phyloP scores from a whole-genome alignment of 352 stramenopile species.

The Blastocystis sp. region DNA sequence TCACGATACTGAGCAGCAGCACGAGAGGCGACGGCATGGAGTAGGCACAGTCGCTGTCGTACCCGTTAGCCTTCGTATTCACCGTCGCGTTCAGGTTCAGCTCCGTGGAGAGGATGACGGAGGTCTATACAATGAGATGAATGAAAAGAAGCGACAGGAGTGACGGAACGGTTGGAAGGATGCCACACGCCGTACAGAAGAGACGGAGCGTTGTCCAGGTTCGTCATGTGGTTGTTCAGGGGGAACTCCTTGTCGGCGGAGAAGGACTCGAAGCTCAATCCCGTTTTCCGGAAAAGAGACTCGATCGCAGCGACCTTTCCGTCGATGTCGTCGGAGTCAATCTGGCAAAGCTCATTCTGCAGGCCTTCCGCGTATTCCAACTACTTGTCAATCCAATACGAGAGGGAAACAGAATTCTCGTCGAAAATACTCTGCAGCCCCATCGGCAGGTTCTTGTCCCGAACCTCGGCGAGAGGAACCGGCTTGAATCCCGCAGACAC shows the following conservation, averaged over 20 bases:
- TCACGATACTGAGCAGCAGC: neutral
- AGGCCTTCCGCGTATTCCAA: neutral
- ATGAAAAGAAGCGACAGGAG: conserved; percentile 23
- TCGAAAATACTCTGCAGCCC: neutral
- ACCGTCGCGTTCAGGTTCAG: conserved; percentile 41
- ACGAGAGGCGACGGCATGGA: conserved; percentile 17
- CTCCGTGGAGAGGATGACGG: conserved; percentile 53
- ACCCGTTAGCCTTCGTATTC: conserved; percentile 17
- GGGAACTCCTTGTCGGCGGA: neutral
- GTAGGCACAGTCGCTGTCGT: conserved; percentile 27
- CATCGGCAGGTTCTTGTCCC: conserved; percentile 45
- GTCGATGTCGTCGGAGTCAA: conserved; percentile 44
- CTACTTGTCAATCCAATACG: neutral
- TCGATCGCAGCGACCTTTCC: conserved; percentile 5
- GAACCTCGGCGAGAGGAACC: neutral
- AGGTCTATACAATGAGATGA: conserved; percentile 19
- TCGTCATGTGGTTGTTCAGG: neutral
- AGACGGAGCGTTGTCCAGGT: conserved; percentile 1
- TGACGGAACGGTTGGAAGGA: neutral
- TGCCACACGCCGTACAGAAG: conserved; percentile 45
- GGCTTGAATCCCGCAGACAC: conserved; percentile 38
- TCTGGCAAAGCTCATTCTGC: conserved; percentile 22
- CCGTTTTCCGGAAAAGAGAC: conserved; percentile 16
- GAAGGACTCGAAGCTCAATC: conserved; percentile 19
- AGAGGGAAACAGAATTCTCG: conserved; percentile 22